Conservation (phyloP, 2,329 filamentous ascomycete genomes). For the Trichothecium sympodiale region DNA sequence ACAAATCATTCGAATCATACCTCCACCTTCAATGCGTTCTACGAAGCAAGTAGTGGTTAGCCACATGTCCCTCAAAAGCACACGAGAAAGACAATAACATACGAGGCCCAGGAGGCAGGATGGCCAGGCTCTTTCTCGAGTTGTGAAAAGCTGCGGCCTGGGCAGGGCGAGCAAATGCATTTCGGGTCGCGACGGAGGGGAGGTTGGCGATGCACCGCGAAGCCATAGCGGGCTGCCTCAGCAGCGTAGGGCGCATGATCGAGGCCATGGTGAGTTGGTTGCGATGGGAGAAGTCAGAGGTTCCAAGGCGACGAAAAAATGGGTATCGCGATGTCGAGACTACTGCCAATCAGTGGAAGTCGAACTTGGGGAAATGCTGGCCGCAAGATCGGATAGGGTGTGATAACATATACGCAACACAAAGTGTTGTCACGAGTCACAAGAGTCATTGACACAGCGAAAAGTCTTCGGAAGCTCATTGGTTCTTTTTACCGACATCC, state of each 20-base stretch:
- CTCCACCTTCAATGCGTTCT: conserved; percentile 67
- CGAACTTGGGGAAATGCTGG: too few species aligned
- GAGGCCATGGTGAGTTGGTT: conserved; percentile 47
- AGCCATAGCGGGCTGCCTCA: conserved; percentile 39
- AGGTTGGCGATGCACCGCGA: conserved; percentile 21
- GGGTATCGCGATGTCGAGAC: too few species aligned
- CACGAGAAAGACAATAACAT: conserved; percentile 16
- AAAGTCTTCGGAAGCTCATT: too few species aligned
- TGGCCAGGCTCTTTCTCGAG: conserved; percentile 61
- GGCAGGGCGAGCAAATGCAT: conserved; percentile 13
- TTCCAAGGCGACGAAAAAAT: too few species aligned
- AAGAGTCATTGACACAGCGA: too few species aligned
- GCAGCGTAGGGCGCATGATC: conserved; percentile 40
- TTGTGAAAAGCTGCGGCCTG: conserved; percentile 72
- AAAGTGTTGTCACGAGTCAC: too few species aligned
- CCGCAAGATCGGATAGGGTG: too few species aligned
- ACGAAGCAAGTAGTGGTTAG: conserved; percentile 30
- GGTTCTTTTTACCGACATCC: too few species aligned
- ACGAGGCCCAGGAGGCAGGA: conserved; percentile 83
- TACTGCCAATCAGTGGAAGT: too few species aligned
- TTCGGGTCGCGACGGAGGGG: conserved; percentile 22
- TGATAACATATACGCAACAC: too few species aligned
- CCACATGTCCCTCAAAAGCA: conserved; percentile 6
- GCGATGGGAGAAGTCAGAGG: too few species aligned
- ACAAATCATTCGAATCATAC: conserved; percentile 33